A percentile compares a stretch with the other conserved stretches of the same genome.
phyloP scores from a whole-genome alignment of 495 filamentous ascomycete genomes.

The Paragyromitra xinjiangensis region DNA sequence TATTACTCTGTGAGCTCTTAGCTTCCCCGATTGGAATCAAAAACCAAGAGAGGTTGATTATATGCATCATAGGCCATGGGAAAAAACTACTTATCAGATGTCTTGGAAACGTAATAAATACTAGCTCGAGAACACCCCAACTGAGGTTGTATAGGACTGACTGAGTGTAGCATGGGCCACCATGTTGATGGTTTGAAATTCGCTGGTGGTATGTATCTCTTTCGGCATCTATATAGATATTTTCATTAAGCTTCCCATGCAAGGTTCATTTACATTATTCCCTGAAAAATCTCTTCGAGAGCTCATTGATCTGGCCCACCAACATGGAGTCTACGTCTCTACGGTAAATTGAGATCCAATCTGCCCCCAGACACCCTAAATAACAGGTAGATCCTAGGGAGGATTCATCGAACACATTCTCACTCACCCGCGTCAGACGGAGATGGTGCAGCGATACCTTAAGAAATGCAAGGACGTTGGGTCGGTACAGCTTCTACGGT shows the following conservation, averaged over 20 bases:
- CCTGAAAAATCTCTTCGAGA: constrained; percentile 63
- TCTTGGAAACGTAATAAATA: constrained; percentile 61
- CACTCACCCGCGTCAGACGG: constrained; percentile 61
- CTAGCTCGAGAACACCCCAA: neutral
- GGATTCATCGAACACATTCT: constrained; percentile 69
- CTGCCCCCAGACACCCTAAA: neutral
- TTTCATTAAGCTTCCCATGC: constrained; percentile 7
- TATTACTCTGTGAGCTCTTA: constrained; percentile 62
- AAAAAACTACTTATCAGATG: constrained; percentile 64
- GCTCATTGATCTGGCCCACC: constrained; percentile 66
- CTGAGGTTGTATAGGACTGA: neutral
- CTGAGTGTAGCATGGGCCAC: constrained; percentile 60
- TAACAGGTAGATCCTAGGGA: constrained; percentile 48
- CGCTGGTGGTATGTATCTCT: constrained; percentile 62
- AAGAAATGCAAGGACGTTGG: constrained; percentile 64
- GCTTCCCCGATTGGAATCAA: neutral
- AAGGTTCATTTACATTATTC: constrained; percentile 66
- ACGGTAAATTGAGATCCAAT: constrained; percentile 53
- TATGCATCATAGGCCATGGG: constrained; percentile 59
- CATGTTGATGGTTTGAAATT: constrained; percentile 69
- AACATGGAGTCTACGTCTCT: constrained; percentile 66
- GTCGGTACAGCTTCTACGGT: neutral
- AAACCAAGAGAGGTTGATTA: neutral
- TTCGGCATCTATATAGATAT: neutral
- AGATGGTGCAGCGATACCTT: constrained; percentile 65